Base-by-base conservation (phyloP, 208 protist species). In the Leishmania amazonensis region DNA sequence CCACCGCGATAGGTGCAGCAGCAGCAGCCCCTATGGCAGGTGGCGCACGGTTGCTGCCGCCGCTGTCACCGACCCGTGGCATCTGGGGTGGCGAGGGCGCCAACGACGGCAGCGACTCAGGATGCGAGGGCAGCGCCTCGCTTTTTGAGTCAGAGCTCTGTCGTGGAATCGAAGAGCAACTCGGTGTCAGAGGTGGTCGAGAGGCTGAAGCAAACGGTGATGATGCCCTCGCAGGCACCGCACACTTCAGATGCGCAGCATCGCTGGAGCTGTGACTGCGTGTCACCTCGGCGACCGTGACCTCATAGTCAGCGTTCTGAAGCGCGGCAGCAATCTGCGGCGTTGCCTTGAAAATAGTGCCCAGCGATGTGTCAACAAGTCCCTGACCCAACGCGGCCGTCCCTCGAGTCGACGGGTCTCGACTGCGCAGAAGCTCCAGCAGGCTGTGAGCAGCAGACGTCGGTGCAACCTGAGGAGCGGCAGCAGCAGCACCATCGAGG, bases 351-450 rank as follows among this genome's bases (percentile, higher is more conserved):
- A 35, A 54, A 58, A 28, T 31, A n/a, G 45, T 21, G 1, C 28
- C 68, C 15, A 19, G 28, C 31, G 68, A n/a, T 13, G 68, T 35
- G 24, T 15, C 24, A 11, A 17, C 42, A 11, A 45, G 28, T 28
- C 28, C 17, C 24, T 31, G 40, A 6, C 24, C 68, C 40, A 35
- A 31, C 40, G 19, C 24, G 3, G 21, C 28, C 24, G 68, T 35
- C 28, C 21, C 68, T 45, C 13, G 40, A 19, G 11, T 74, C 42
- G 68, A 6, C 24, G 68, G 15, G 68, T 78, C 75, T 67, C 75
- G 49, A 49, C 75, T 68, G 57, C 75, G 75, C 2, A 78, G 57
- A 38, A 78, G 53, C n/a, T 78, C 75, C 75, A 78, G 75, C 31
- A 78, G 57, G 42, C 57, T 78, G 35, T 67, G 57, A 58, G 51